Percentiles rank a stretch among this genome's conserved stretches.
These are phyloP conservation scores for Aspergillus tanneri DNA, from an alignment of 2,329 filamentous ascomycete genomes.

Conservation along the genomic window DNA sequence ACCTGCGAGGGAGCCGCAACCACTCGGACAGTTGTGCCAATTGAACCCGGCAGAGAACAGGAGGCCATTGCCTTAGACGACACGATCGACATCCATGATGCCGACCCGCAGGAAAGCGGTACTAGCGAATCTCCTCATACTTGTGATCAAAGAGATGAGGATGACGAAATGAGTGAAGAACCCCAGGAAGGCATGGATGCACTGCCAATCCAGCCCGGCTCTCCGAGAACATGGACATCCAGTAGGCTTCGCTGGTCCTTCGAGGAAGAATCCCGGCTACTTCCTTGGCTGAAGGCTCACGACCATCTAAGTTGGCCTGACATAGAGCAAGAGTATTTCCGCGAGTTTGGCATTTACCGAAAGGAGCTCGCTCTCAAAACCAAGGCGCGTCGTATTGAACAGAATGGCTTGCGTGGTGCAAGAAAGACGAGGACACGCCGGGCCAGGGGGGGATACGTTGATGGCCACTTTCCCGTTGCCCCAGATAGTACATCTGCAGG, in stretches of 20 bases:
- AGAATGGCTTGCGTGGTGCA: neutral
- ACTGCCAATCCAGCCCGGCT: neutral
- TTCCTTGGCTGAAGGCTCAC: neutral
- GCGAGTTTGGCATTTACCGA: neutral
- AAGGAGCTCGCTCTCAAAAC: constrained; percentile 1
- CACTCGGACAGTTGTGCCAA: too few species aligned
- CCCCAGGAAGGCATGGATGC: neutral
- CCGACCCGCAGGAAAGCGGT: neutral
- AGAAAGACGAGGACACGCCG: neutral
- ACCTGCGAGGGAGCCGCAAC: neutral
- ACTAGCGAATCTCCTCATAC: neutral
- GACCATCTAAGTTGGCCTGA: neutral
- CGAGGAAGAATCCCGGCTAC: neutral
- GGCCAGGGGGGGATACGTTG: too few species aligned
- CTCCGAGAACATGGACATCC: neutral
- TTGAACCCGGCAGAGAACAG: too few species aligned
- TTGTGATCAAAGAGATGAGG: neutral
- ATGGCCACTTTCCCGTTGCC: too few species aligned
- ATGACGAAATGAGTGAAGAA: neutral
- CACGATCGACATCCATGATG: neutral
- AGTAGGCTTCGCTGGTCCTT: neutral
- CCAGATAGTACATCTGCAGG: too few species aligned
- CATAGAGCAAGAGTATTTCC: constrained; percentile 2
- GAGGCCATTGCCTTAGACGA: too few species aligned
- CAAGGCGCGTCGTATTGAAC: neutral